Base-by-base conservation (phyloP, 2,329 filamentous ascomycete species). In the Furcasterigmium furcatum region DNA sequence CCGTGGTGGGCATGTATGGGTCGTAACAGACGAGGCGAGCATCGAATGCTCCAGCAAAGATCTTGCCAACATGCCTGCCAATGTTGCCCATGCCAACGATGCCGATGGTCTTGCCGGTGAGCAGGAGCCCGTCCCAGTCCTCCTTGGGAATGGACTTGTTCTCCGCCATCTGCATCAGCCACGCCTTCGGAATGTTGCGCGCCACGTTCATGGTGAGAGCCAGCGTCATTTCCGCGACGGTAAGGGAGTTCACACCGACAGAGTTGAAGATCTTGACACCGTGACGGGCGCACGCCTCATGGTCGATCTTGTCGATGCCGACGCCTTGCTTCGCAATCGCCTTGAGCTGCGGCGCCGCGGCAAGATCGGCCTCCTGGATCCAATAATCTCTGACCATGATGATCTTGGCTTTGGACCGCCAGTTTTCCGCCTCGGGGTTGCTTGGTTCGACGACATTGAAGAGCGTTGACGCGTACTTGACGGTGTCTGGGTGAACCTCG, bases 321-420 rank as follows among this genome's bases (percentile, higher is more conserved):
- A 71, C 69, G 1, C 72, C 72, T 24, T 74, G 72, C 54, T 75
- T 74, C 44, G 67, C 68, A 25, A 74, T 66, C 3, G 70, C 71
- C 9, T 59, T 51, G 0, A 76, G 57, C 6, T 63, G n/a, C n/a
- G n/a, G n/a, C n/a, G n/a, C n/a, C n/a, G n/a, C n/a, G n/a, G n/a
- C n/a, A n/a, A n/a, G n/a, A n/a, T n/a, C n/a, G n/a, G n/a, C n/a
- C n/a, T n/a, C n/a, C n/a, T n/a, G n/a, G n/a, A n/a, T n/a, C n/a
- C n/a, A n/a, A n/a, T n/a, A n/a, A n/a, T n/a, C n/a, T n/a, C n/a
- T n/a, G n/a, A n/a, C n/a, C n/a, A n/a, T n/a, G n/a, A n/a, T n/a
- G n/a, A n/a, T n/a, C n/a, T n/a, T n/a, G n/a, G n/a, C n/a, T n/a
- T n/a, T n/a, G n/a, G n/a, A n/a, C n/a, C n/a, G n/a, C n/a, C n/a